phyloP scores from a whole-genome alignment of 2,329 filamentous ascomycete species.

The Eutypella sp. region DNA sequence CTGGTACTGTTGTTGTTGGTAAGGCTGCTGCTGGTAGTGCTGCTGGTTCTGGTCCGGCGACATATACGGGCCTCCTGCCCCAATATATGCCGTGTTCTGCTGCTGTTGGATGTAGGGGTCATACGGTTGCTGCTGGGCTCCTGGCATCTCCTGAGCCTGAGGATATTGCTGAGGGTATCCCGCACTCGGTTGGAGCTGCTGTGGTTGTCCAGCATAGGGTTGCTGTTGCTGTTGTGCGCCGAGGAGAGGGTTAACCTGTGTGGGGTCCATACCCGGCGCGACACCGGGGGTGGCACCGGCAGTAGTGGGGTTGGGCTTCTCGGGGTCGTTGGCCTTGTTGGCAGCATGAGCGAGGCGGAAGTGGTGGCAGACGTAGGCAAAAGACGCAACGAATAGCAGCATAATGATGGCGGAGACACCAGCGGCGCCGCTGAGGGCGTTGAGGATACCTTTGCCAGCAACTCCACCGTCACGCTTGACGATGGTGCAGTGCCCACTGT shows the following conservation, averaged over 20 bases:
- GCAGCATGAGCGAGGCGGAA: slow-evolving; percentile 23
- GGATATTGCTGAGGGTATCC: not conserved
- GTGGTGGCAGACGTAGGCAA: slow-evolving; percentile 27
- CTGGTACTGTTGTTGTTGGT: not conserved
- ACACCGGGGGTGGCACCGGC: slow-evolving; percentile 1
- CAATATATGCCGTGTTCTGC: not conserved
- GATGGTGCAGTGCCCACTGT: slow-evolving; percentile 32
- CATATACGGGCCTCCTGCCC: not conserved
- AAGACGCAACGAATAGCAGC: slow-evolving; percentile 25
- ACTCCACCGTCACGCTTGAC: slow-evolving; percentile 27
- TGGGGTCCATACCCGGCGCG: not conserved
- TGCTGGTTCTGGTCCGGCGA: not conserved
- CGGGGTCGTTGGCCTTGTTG: slow-evolving; percentile 13
- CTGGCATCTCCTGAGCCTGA: not conserved
- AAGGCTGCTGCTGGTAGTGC: not conserved
- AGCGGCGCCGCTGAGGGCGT: slow-evolving; percentile 34
- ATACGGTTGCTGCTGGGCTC: not conserved
- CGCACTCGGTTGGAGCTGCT: not conserved
- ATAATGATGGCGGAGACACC: slow-evolving; percentile 37
- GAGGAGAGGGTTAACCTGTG: not conserved
- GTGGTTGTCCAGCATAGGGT: not conserved
- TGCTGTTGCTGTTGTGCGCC: not conserved
- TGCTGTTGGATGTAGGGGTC: not conserved
- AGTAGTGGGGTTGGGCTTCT: slow-evolving; percentile 13
- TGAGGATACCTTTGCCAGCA: slow-evolving; percentile 30